Evolutionary conservation across 352 stramenopile species (phyloP), one percentile per base, ranked within the genome.

Genomic region (Halophytophthora batemanensis): DNA sequence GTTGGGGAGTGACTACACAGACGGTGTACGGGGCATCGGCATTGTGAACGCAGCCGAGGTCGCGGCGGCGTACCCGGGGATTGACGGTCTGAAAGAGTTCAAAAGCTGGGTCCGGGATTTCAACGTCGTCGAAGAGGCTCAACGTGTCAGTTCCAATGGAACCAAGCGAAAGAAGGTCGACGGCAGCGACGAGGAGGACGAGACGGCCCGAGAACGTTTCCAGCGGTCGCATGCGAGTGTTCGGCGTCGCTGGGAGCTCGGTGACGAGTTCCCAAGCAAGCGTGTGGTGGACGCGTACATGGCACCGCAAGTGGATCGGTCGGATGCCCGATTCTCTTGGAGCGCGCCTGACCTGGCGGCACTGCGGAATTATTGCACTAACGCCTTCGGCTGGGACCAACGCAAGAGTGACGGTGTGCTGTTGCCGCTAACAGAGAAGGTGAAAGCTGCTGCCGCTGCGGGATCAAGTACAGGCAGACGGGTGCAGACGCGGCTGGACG

Each of bases 1-100:
- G 3, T 65, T 98, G 21, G 97, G 96, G 5, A 97, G 93, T 49
- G 98, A 99, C 67, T 99, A 99, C 45, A 94, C 82, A 29, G 86
- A 82, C 53, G 81, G 69, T n/a, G 75, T 82, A 7, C 77, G 75
- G 14, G 84, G 83, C 40, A 88, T 94, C 59, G 86, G 84, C 1
- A 91, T 93, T 49, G 82, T 92, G 22, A 90, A 94, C 57, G 84
- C 82, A 3, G 78, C 76, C 15, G 78, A 94, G 40, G 77, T 95
- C 18, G 79, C 90, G 69, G 66, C 61, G 41, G 68, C 74, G 33
- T 83, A 98, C 83, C 85, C 82, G 40, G 64, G 72, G 47, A 41
- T 98, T 62, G 90, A 85, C 76, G 66, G 92, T 61, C 66, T 97
- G 62, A 46, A 94, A 74, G 75, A 94, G 64, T 75, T 93, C 67